A percentile compares a stretch with the other conserved stretches of the same genome.
Evolutionary conservation across 2,329 filamentous ascomycete genomes (phyloP).

Genomic region (Pseudocercospora cruenta): DNA sequence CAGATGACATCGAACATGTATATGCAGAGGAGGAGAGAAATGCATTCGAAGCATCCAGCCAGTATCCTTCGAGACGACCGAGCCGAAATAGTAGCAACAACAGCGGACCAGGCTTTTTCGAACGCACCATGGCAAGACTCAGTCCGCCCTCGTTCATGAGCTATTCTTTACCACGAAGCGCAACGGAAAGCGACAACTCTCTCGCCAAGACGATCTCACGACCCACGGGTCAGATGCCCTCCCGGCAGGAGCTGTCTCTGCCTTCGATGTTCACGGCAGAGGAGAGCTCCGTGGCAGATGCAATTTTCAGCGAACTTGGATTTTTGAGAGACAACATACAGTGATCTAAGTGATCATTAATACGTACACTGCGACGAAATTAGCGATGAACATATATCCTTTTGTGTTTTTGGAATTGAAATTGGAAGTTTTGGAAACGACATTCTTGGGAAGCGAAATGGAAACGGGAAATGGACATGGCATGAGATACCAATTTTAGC

Average conservation of each 20-base stretch:
- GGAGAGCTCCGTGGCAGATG: constrained; percentile 29
- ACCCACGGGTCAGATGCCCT: background rate
- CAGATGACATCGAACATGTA: background rate
- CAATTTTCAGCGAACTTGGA: constrained; percentile 38
- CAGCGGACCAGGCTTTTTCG: constrained; percentile 15
- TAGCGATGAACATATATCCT: background rate
- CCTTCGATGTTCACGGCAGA: constrained; percentile 11
- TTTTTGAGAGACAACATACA: constrained; percentile 35
- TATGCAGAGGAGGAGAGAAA: background rate
- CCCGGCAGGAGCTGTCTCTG: constrained; percentile 7
- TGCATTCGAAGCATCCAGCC: background rate
- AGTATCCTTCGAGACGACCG: background rate
- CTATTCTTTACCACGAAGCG: constrained; percentile 27
- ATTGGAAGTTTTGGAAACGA: background rate
- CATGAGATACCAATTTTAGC: constrained; percentile 3
- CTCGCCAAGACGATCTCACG: constrained; percentile 21
- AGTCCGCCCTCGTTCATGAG: constrained; percentile 20
- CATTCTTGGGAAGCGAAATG: background rate
- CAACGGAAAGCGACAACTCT: constrained; percentile 24
- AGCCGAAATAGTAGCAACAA: background rate
- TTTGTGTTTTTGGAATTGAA: background rate
- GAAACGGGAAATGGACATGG: background rate
- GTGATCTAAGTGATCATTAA: constrained; percentile 3
- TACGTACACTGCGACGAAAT: background rate
- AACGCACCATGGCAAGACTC: constrained; percentile 16